These are phyloP conservation scores for Globisporangium megalacanthum DNA, from an alignment of 352 stramenopile genomes.

Conservation along the genomic window DNA sequence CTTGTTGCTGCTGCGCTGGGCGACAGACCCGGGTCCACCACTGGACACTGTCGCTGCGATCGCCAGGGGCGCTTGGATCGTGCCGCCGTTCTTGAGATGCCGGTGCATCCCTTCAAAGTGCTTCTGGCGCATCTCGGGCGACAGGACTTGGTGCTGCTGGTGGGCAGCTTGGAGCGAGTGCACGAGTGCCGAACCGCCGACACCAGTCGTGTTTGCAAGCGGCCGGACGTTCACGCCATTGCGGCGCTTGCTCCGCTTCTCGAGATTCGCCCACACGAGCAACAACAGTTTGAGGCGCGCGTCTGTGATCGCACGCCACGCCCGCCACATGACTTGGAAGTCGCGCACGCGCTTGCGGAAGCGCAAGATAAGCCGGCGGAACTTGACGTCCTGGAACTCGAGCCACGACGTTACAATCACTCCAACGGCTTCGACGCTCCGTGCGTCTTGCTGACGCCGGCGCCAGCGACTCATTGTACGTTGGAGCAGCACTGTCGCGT, in stretches of 20 bases:
- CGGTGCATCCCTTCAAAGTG: slow-evolving; percentile 44
- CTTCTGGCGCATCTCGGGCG: slow-evolving; percentile 23
- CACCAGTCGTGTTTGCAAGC: background rate
- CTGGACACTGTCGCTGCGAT: background rate
- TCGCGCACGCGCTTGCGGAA: slow-evolving; percentile 69
- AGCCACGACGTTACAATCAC: slow-evolving; percentile 72
- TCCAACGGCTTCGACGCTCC: slow-evolving; percentile 21
- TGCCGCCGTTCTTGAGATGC: slow-evolving; percentile 55
- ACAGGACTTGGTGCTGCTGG: background rate
- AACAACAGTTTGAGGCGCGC: slow-evolving; percentile 66
- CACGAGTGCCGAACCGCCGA: slow-evolving; percentile 7
- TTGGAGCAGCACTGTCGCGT: slow-evolving; percentile 39
- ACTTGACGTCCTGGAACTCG: slow-evolving; percentile 83
- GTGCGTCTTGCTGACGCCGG: slow-evolving; percentile 12
- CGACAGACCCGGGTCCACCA: background rate
- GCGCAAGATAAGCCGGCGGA: slow-evolving; percentile 67
- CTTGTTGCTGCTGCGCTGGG: background rate
- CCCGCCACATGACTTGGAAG: slow-evolving; percentile 72
- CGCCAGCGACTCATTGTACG: slow-evolving; percentile 38
- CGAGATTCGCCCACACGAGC: slow-evolving; percentile 57
- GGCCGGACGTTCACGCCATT: slow-evolving; percentile 20
- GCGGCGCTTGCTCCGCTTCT: slow-evolving; percentile 48
- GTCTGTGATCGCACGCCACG: slow-evolving; percentile 67
- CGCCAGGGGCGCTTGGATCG: slow-evolving; percentile 33
- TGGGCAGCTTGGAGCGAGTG: slow-evolving; percentile 3